These are phyloP conservation scores for Stromatinia cepivora DNA, from an alignment of 2,329 filamentous ascomycete species.

Conservation along the genomic window DNA sequence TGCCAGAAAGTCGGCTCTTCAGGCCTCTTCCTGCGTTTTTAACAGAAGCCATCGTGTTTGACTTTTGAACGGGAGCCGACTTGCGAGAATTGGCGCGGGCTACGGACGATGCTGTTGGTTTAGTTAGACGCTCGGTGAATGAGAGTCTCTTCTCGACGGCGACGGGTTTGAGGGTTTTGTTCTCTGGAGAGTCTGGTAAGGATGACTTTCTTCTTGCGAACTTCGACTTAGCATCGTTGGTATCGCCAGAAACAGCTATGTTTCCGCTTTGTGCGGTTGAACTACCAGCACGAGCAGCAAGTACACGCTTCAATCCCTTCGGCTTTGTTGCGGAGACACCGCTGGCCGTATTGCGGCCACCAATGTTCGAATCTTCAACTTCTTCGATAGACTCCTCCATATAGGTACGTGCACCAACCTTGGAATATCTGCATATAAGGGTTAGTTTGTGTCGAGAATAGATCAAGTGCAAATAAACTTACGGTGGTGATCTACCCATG, in stretches of 20 bases:
- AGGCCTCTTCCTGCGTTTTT: slow-evolving; percentile 22
- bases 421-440: neutral
- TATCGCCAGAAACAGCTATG: too few relatives aligned
- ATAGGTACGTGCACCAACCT: neutral
- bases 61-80: neutral
- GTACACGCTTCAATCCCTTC: neutral
- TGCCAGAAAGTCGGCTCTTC: slow-evolving; percentile 17
- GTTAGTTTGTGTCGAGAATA: neutral
- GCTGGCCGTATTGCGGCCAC: neutral
- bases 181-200: slow-evolving; percentile 2
- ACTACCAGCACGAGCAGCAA: neutral
- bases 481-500: neutral
- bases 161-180: neutral
- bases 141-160: neutral
- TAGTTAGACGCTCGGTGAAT: neutral
- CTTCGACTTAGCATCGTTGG: neutral
- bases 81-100: slow-evolving; percentile 4
- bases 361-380: neutral
- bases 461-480: neutral
- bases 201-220: neutral
- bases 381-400: neutral
- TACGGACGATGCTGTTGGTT: slow-evolving; percentile 2
- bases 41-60: slow-evolving; percentile 4
- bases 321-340: neutral
- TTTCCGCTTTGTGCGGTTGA: neutral